Evolutionary conservation across 2,329 filamentous ascomycete species (phyloP), one percentile per base, ranked within the genome.

Genomic region (Pezicula neosporulosa): DNA sequence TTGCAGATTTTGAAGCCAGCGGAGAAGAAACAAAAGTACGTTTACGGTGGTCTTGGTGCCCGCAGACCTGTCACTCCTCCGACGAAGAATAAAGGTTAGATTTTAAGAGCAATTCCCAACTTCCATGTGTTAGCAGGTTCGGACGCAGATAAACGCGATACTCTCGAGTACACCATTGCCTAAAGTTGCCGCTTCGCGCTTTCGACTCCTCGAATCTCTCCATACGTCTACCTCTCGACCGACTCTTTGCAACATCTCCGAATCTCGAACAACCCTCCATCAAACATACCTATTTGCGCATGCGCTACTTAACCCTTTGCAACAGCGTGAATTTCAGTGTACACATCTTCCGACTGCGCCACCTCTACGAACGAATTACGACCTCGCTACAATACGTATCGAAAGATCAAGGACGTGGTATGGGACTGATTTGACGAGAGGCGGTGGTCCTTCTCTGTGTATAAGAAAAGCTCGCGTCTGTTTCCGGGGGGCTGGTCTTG

Each of bases 11-110:
- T 99, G 78, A 99, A 97, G 81, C 94, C 94, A 68, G 94, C 94
- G 74, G 94, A 99, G 84, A 99, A 99, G 87, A 99, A 99, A 87
- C 93, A 97, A 90, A 97, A 97, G 92, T 97, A 96, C 81, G 92
- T 95, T 70, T 82, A 85, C 77, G 78, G 79, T 77, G 80, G 81
- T 77, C 80, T 87, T 74, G 85, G 82, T 76, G 80, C 81, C 76
- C 79, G 82, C 77, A 81, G 79, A 77, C 81, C 82, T 72, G 77
- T 81, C 74, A 85, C 83, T 81, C 78, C 84, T 79, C 81, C 83
- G 73, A 78, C 81, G 77, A 89, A 86, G 73, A 79, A 81, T 72
- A 83, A 85, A 73, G 79, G 82, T 75, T 85, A 85, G 77, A 33
- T 15, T 56, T 56, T 55, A 81, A 83, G 77, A 80, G 77, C 78